Base-by-base conservation (phyloP, 2,329 filamentous ascomycete species). In the Aureobasidium musti region DNA sequence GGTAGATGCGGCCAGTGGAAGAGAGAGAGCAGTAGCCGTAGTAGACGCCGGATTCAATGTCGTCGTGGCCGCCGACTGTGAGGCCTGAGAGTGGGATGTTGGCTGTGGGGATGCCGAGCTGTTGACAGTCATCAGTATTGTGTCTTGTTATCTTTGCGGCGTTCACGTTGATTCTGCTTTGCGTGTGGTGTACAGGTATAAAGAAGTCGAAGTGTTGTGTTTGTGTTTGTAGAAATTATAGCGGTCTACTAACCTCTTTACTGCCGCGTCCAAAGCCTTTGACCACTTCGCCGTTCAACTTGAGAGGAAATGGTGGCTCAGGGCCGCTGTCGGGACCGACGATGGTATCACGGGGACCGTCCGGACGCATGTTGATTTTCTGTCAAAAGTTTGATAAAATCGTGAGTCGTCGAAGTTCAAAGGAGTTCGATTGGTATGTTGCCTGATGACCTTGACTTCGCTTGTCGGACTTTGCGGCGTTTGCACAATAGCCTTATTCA, bases 31-130 rank as follows among this genome's bases (percentile, higher is more conserved):
- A 92, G 82, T 91, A 97, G 74, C 95, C 95, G 76, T 93, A 98
- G 84, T 98, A 98, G 70, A 98, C 91, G 70, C 95, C 95, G 0
- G 88, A 91, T 67, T 86, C 82, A 65, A 91, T 82, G 71, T 84
- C 81, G 7, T 83, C 77, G 73, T 86, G 73, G 64, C 84, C 82
- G 77, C 90, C 88, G 60, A 94, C 89, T 72, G 87, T 87, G 52
- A 98, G 87, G 33, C 85, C 85, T 17, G 83, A 82, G 68, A 88
- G 79, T 10, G 87, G 87, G 73, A 90, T 89, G 82, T 98, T 99
- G 76, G 95, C 95, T 1, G 95, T 98, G 2, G 95, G 95, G 76
- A 98, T 97, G 72, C 94, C 94, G 75, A 98, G 91, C 88, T 96
- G 70, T 4, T 0, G 30, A 26, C 6, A 8, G 35, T 17, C 5